These are phyloP conservation scores for Hanseniaspora vineae DNA, from an alignment of 805 yeast genomes.

Conservation along the genomic window DNA sequence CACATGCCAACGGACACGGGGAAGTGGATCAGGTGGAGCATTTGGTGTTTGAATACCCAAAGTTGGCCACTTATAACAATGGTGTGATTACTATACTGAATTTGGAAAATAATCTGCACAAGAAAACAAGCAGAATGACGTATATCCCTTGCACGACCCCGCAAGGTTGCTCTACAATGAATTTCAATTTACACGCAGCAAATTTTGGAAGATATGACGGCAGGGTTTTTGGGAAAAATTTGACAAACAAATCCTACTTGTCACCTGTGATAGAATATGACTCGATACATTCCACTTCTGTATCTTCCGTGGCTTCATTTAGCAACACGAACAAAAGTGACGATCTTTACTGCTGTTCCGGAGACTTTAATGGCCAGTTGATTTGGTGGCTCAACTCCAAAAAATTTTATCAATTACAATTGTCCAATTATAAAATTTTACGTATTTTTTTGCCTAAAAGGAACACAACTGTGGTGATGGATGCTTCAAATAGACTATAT, in stretches of 20 bases:
- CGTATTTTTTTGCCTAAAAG: slow-evolving; percentile 13
- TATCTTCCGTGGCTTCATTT: slow-evolving; percentile 19
- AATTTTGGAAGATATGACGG: slow-evolving; percentile 26
- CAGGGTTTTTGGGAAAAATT: slow-evolving; percentile 21
- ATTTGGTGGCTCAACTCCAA: slow-evolving; percentile 25
- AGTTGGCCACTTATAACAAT: slow-evolving; percentile 23
- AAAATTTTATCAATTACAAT: slow-evolving; percentile 7
- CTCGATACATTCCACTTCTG: slow-evolving; percentile 16
- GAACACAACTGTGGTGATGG: neutral
- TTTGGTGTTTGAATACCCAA: slow-evolving; percentile 22
- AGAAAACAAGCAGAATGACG: slow-evolving; percentile 18
- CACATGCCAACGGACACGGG: slow-evolving; percentile 10
- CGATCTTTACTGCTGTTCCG: slow-evolving; percentile 19
- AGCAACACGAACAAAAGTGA: slow-evolving; percentile 5
- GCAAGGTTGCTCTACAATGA: slow-evolving; percentile 25
- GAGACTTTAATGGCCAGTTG: slow-evolving; percentile 21
- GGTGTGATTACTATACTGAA: slow-evolving; percentile 23
- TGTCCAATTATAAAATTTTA: slow-evolving; percentile 14
- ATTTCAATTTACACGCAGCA: slow-evolving; percentile 22
- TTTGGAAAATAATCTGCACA: slow-evolving; percentile 8
- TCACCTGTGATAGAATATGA: slow-evolving; percentile 22
- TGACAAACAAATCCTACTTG: slow-evolving; percentile 22
- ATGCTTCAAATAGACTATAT: neutral
- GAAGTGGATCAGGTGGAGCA: slow-evolving; percentile 15
- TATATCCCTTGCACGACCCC: slow-evolving; percentile 27